A percentile compares a stretch with the other conserved stretches of the same genome.
phyloP scores from a whole-genome alignment of 768 basidiomycete genomes.

The Mycena amicta region DNA sequence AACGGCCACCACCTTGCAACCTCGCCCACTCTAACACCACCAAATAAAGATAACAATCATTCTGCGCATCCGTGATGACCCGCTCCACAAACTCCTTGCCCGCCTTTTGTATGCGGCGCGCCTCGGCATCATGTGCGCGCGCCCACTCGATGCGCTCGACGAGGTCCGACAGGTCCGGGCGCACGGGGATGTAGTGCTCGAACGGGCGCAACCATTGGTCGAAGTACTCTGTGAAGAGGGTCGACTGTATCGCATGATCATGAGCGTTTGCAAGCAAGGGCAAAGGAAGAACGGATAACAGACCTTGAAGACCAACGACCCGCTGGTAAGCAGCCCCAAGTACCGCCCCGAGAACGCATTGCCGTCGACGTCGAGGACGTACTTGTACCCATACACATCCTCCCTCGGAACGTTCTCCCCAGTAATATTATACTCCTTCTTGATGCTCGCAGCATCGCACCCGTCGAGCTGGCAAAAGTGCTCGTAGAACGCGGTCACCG shows the following conservation, averaged over 20 bases:
- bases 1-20: slow-evolving; percentile 2
- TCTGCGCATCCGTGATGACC: slow-evolving; percentile 21
- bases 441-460: slow-evolving; percentile 16
- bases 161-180: slow-evolving; percentile 18
- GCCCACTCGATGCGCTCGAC: slow-evolving; percentile 20
- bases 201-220: slow-evolving; percentile 16
- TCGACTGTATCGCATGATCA: not conserved
- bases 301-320: slow-evolving; percentile 19
- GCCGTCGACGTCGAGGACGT: slow-evolving; percentile 19
- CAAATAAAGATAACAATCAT: slow-evolving; percentile 15
- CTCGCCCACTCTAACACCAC: slow-evolving; percentile 22
- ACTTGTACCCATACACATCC: slow-evolving; percentile 19
- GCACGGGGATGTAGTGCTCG: slow-evolving; percentile 21
- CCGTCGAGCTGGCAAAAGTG: slow-evolving; percentile 14
- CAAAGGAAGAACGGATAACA: not conserved
- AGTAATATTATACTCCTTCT: slow-evolving; percentile 16
- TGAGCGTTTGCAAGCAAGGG: not conserved
- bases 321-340: slow-evolving; percentile 9
- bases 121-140: slow-evolving; percentile 11
- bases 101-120: slow-evolving; percentile 11
- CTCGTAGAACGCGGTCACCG: slow-evolving; percentile 11
- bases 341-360: slow-evolving; percentile 18
- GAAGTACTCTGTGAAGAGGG: slow-evolving; percentile 20
- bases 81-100: slow-evolving; percentile 15
- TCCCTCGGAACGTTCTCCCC: slow-evolving; percentile 3